Evolutionary conservation across 441 rosid species (phyloP), one percentile per base, ranked within the genome.

Genomic region (Erysimum cheiri): DNA sequence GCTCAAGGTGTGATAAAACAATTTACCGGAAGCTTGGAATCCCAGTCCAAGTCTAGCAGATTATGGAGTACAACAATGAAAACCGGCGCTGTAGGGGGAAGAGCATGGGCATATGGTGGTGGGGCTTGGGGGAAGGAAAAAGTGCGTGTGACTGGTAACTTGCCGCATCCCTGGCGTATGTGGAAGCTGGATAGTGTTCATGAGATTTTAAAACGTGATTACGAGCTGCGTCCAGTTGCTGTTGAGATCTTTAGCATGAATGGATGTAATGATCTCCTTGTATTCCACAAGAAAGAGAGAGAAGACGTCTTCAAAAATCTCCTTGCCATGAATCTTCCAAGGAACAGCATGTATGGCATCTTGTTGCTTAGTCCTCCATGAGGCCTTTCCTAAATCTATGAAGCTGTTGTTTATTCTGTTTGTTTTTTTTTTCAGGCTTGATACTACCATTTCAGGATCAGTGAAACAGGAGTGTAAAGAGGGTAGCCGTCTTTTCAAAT

Each of bases 61-160:
- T 93, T 97, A 41, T 85, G 90, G 92, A 76, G 74, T 77, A 55
- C 89, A 63, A 67, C 80, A 37, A 80, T 75, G 28, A 92, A 88
- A 83, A 69, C 88, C 37, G 85, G 74, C 70, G 75, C 61, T 31
- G 80, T 74, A 69, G 98, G 98, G 65, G 99, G 96, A 67, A 85
- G 96, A 80, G 99, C 98, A 48, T 93, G 99, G 99, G 98, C 98
- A 71, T 96, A 90, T 63, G 84, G 82, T 85, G 99, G 98, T 69
- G 99, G 98, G 77, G 99, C 98, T 57, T 96, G 99, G 99, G 99
- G 98, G 67, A 96, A 96, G 84, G 99, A 93, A 86, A 93, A 85
- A 84, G 80, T 90, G 41, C 63, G 86, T 65, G 79, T 77, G 71
- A 85, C 87, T 70, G 92, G 92, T 62, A 96, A 85, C 80, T 76